These are phyloP conservation scores for Botrytis porri DNA, from an alignment of 2,329 filamentous ascomycete species.

Conservation along the genomic window DNA sequence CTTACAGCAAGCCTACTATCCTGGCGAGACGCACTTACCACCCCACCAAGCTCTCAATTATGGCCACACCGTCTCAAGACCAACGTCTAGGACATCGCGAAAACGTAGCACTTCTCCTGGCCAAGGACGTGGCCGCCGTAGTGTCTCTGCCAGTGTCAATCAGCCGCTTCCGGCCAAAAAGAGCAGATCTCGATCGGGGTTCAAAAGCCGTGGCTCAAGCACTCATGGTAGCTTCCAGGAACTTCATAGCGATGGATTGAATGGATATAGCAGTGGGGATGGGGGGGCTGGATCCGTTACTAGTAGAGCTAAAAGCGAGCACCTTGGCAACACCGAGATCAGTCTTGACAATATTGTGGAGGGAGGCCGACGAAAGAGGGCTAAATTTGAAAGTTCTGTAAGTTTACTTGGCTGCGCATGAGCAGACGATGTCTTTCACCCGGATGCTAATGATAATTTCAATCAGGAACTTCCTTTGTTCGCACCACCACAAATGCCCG, in stretches of 20 bases:
- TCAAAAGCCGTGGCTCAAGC: conserved; percentile 66
- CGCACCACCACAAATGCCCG: conserved; percentile 88
- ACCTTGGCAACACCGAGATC: conserved; percentile 92
- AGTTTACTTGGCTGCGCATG: conserved; percentile 44
- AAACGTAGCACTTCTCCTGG: conserved; percentile 77
- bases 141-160: conserved; percentile 64
- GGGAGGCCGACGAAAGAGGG: conserved; percentile 89
- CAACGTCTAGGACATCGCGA: conserved; percentile 66
- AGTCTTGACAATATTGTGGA: conserved; percentile 98
- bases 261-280: conserved; percentile 85
- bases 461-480: conserved; percentile 89
- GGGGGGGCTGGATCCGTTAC: conserved; percentile 73
- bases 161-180: conserved; percentile 54
- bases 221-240: conserved; percentile 53
- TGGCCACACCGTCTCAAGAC: conserved; percentile 62
- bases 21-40: conserved; percentile 62
- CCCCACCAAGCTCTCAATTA: conserved; percentile 54
- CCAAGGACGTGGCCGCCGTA: conserved; percentile 67
- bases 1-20: conserved; percentile 52
- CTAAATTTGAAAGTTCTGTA: conserved; percentile 96
- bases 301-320: conserved; percentile 74
- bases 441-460: conserved; percentile 28
- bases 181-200: conserved; percentile 60
- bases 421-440: background rate
- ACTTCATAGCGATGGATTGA: conserved; percentile 59